Evolutionary conservation across 495 filamentous ascomycete genomes (phyloP).

Genomic region (Lasiosphaeris hirsuta): DNA sequence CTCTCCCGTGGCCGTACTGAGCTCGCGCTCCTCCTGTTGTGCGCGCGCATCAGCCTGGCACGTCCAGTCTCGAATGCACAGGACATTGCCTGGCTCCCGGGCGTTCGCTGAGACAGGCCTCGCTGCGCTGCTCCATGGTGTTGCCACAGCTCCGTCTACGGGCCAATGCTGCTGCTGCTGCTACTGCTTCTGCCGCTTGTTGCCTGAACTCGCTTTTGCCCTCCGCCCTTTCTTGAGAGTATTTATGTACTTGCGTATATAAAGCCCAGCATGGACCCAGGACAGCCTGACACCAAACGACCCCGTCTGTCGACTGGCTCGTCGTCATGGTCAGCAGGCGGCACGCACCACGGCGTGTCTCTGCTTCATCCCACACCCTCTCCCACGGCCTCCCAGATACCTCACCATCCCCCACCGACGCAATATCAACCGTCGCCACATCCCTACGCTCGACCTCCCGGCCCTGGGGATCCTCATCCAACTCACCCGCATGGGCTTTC

Average conservation of each 20-base stretch:
- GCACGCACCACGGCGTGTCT: constrained; percentile 41
- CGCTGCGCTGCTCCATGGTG: constrained; percentile 21
- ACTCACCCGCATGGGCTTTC: constrained; percentile 6
- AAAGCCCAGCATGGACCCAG: constrained; percentile 51
- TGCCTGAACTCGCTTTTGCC: constrained; percentile 24
- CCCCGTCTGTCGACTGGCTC: constrained; percentile 43
- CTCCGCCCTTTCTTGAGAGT: constrained; percentile 24
- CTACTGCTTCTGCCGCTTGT: constrained; percentile 19
- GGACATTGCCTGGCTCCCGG: constrained; percentile 4
- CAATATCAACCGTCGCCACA: constrained; percentile 40
- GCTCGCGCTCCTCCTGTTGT: constrained; percentile 9
- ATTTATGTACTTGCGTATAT: constrained; percentile 38
- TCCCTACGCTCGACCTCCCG: constrained; percentile 39
- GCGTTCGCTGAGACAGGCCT: constrained; percentile 8
- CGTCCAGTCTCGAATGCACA: constrained; percentile 9
- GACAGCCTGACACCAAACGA: constrained; percentile 46
- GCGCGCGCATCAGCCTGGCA: background rate
- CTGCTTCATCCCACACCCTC: constrained; percentile 44
- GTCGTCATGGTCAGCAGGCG: constrained; percentile 41
- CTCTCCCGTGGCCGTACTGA: constrained; percentile 6
- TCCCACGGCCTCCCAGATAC: constrained; percentile 34
- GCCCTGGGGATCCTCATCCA: constrained; percentile 30
- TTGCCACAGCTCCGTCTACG: constrained; percentile 22
- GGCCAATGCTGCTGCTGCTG: constrained; percentile 10
- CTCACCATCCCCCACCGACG: constrained; percentile 42